Evolutionary conservation across 164 flowering plant genomes (phyloP).

Genomic region (Vitis amurensis): DNA sequence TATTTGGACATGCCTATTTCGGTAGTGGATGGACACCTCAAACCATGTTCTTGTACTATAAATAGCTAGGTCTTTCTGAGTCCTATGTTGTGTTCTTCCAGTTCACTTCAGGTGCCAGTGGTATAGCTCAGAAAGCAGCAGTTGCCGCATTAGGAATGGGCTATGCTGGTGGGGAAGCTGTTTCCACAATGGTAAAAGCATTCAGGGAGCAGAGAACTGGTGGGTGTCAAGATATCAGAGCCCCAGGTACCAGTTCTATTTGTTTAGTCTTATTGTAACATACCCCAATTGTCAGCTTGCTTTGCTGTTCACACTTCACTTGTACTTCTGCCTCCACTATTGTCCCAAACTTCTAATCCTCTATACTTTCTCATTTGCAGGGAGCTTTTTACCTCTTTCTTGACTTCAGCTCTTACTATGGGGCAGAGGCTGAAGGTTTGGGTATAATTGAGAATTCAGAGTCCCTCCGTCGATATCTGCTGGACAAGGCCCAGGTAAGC

Average conservation of each 20-base stretch:
- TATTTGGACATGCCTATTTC: too few relatives aligned
- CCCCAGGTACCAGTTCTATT: constrained; percentile 65
- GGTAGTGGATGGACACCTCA: too few relatives aligned
- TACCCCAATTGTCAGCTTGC: neutral
- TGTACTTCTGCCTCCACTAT: neutral
- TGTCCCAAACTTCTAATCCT: neutral
- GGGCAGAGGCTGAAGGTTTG: constrained; percentile 76
- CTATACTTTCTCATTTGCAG: constrained; percentile 37
- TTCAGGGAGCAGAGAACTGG: constrained; percentile 76
- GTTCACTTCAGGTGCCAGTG: constrained; percentile 93
- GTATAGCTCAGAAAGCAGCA: constrained; percentile 93
- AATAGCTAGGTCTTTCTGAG: neutral
- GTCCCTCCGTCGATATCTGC: constrained; percentile 77
- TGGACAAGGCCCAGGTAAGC: constrained; percentile 81
- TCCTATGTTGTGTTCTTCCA: constrained; percentile 27
- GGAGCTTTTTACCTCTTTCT: constrained; percentile 95
- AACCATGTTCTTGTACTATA: neutral
- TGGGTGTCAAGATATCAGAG: constrained; percentile 79
- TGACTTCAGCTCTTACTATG: constrained; percentile 86
- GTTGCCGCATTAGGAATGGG: constrained; percentile 93
- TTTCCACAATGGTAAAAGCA: constrained; percentile 81
- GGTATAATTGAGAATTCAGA: constrained; percentile 75
- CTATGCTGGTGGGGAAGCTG: constrained; percentile 86
- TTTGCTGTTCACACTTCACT: neutral
- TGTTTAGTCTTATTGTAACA: neutral